These are phyloP conservation scores for Beauveria asiatica DNA, from an alignment of 2,329 filamentous ascomycete species.

Conservation along the genomic window DNA sequence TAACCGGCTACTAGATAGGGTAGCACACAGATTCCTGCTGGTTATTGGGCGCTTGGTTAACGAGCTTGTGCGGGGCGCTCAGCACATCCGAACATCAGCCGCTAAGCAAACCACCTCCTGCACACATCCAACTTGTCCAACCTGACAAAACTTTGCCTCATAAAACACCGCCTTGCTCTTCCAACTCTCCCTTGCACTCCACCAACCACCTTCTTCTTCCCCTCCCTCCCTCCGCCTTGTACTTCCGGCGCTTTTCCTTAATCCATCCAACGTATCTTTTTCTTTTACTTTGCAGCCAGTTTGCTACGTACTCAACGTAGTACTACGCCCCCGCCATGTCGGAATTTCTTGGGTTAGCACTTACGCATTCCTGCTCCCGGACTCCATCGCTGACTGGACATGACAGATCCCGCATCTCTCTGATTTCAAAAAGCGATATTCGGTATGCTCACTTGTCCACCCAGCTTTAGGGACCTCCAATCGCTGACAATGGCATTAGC, in stretches of 20 bases:
- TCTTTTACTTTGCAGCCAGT: conserved; percentile 19
- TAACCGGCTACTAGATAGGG: not conserved
- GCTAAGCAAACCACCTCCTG: not conserved
- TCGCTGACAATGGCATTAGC: conserved; percentile 42
- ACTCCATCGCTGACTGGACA: conserved; percentile 24
- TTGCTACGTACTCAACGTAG: conserved; percentile 35
- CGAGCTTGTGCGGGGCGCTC: conserved; percentile 6
- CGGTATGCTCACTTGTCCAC: conserved; percentile 51
- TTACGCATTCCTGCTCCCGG: not conserved
- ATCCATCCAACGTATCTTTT: conserved; percentile 14
- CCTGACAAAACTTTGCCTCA: conserved; percentile 28
- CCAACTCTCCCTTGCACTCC: conserved; percentile 16
- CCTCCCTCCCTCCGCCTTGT: conserved; percentile 14
- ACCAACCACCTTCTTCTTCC: conserved; percentile 12
- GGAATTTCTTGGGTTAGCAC: conserved; percentile 47
- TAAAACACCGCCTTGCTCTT: conserved; percentile 18
- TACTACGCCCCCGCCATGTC: conserved; percentile 38
- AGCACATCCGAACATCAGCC: conserved; percentile 11
- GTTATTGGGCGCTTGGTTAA: not conserved
- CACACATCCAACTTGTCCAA: conserved; percentile 17
- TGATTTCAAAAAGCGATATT: conserved; percentile 96
- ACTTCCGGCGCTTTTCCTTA: conserved; percentile 14
- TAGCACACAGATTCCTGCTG: not conserved
- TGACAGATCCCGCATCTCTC: conserved; percentile 78
- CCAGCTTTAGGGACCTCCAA: conserved; percentile 9